phyloP scores from a whole-genome alignment of 768 basidiomycete genomes.

The Pisolithus albus region DNA sequence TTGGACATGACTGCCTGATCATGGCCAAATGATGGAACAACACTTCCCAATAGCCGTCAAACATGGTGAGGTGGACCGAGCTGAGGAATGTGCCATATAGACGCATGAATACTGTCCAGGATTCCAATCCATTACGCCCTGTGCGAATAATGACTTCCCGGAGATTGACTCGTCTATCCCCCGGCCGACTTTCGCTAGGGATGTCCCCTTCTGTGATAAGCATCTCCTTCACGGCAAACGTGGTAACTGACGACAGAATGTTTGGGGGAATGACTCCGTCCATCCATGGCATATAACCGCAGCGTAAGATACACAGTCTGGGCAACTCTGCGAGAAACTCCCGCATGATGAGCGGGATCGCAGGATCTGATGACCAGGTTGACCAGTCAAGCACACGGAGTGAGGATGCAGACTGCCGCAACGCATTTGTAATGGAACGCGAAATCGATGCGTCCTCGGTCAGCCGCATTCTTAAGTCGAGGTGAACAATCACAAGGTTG shows the following conservation, averaged over 20 bases:
- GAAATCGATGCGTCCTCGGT: neutral
- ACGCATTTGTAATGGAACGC: slow-evolving; percentile 13
- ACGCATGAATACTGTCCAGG: slow-evolving; percentile 10
- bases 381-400: slow-evolving; percentile 20
- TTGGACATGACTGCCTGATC: slow-evolving; percentile 11
- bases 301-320: slow-evolving; percentile 13
- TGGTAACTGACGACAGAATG: slow-evolving; percentile 6
- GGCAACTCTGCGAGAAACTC: slow-evolving; percentile 7
- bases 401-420: slow-evolving; percentile 9
- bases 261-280: slow-evolving; percentile 2
- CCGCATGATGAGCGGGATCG: neutral
- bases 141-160: slow-evolving; percentile 14
- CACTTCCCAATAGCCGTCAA: too few relatives aligned
- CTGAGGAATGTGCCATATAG: slow-evolving; percentile 11
- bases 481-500: slow-evolving; percentile 16
- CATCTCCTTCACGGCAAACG: neutral
- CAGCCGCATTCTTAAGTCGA: neutral
- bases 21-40: neutral
- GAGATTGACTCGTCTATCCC: slow-evolving; percentile 2
- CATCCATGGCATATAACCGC: slow-evolving; percentile 2
- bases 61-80: slow-evolving; percentile 11
- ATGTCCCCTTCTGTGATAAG: neutral
- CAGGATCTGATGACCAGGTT: too few relatives aligned
- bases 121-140: neutral
- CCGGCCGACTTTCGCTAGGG: neutral